Evolutionary conservation across 176 grass and related monocot genomes (phyloP).

Genomic region (Lolium rigidum): DNA sequence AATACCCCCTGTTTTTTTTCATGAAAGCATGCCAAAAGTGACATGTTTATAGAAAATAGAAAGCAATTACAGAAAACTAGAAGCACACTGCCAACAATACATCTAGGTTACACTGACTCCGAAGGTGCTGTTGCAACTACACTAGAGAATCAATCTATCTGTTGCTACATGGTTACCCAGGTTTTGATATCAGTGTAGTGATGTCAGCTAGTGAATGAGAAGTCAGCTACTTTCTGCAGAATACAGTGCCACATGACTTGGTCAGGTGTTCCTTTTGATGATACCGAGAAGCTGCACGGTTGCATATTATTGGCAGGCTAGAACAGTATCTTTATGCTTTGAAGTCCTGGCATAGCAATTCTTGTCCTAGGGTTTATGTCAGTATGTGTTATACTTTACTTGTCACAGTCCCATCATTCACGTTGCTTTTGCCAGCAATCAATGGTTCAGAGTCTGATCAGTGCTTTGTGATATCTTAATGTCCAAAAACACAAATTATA

Average conservation of each 20-base stretch:
- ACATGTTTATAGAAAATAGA: no score
- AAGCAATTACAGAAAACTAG: no score
- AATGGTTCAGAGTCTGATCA: neutral
- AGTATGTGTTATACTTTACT: neutral
- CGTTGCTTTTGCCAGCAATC: neutral
- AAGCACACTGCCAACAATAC: no score
- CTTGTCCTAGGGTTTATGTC: neutral
- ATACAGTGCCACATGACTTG: neutral
- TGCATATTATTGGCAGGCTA: slow-evolving; percentile 19
- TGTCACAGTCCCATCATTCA: neutral
- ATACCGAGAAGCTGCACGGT: neutral
- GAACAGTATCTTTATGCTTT: neutral
- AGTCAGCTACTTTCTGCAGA: neutral
- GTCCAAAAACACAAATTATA: neutral
- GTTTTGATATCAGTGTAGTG: neutral
- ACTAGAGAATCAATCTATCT: neutral
- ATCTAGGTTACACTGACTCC: neutral
- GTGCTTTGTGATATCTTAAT: neutral
- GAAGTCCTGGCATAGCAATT: neutral
- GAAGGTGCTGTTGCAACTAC: neutral
- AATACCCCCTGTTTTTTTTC: neutral
- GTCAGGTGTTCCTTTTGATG: slow-evolving; percentile 1
- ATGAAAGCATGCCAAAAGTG: no score
- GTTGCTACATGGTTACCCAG: neutral
- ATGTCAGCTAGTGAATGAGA: neutral